Base-by-base conservation (phyloP, 306 rosid genomes). In the Cucumis hystrix region DNA sequence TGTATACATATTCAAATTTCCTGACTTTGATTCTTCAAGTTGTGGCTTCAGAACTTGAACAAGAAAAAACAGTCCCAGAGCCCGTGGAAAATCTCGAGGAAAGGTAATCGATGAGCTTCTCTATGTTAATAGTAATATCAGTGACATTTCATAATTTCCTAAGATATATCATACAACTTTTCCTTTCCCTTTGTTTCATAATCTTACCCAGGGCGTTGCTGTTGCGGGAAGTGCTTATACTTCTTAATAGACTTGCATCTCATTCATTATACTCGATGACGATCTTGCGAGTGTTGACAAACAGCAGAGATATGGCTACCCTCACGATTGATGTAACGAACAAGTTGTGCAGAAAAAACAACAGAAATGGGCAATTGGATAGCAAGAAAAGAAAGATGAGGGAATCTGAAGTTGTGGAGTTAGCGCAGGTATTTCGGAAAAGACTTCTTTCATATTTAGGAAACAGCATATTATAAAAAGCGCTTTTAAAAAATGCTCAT, bases 211-310 rank as follows among this genome's bases (percentile, higher is more conserved):
- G 98, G 95, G 88, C 93, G n/a, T 87, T 92, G 86, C 86, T 92
- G 71, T 82, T 92, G 17, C 87, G 98, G 76, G 98, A 94, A 89
- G 89, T 86, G 68, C 86, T 94, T 64, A 94, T 94, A 75, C 83
- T 94, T 80, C 95, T 94, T 0, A 92, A 94, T 84, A 87, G 98
- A 75, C 83, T 94, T 49, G 97, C 86, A 28, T 92, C 98, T 4
- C 86, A 79, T 75, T 87, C 92, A 8, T 73, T 85, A 49, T 90
- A 90, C 85, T 90, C 96, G 12, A 83, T 83, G 0, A 83, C 85
- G 4, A 78, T 88, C 77, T 79, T 94, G 84, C 86, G 78, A n/a
- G 52, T 49, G 45, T 78, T 94, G 79, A 86, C 88, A 8, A 78
- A 18, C 80, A 86, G 78, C 73, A 94, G 98, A 77, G 93, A 89